Conservation (phyloP, 1,284 basidiomycete species). For the Fomitopsis pinicola region DNA sequence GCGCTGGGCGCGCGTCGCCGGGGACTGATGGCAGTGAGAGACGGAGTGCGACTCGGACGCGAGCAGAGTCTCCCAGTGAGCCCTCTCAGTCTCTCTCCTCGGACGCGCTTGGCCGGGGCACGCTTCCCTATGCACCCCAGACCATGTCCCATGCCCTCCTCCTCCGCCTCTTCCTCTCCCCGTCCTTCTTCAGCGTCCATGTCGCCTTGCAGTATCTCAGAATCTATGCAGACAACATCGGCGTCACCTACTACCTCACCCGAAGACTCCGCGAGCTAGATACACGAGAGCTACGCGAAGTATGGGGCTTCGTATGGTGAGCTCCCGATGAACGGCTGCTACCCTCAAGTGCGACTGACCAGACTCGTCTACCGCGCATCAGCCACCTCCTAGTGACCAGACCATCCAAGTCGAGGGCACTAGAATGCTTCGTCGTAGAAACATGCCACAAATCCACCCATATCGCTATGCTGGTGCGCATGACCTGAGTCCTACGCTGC, state of each 20-base stretch:
- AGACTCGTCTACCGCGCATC: slow-evolving; percentile 13
- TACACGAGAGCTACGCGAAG: slow-evolving; percentile 82
- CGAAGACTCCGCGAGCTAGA: slow-evolving; percentile 76
- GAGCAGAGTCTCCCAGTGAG: not conserved
- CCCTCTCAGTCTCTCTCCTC: not conserved
- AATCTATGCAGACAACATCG: slow-evolving; percentile 88
- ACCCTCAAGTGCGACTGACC: not conserved
- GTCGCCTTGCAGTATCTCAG: slow-evolving; percentile 88
- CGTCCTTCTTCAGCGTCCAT: slow-evolving; percentile 88
- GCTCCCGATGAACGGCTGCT: slow-evolving; percentile 7
- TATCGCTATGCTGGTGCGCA: slow-evolving; percentile 86
- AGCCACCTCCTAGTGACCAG: slow-evolving; percentile 91
- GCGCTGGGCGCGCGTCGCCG: not conserved
- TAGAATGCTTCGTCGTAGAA: slow-evolving; percentile 90
- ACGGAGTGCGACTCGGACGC: not conserved
- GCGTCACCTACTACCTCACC: slow-evolving; percentile 94
- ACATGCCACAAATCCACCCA: slow-evolving; percentile 87
- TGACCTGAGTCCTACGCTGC: slow-evolving; percentile 5
- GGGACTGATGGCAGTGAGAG: no score
- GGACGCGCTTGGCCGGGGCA: not conserved
- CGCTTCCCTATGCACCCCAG: not conserved
- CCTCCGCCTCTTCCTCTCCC: slow-evolving; percentile 85
- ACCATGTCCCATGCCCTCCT: slow-evolving; percentile 71
- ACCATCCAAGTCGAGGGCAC: slow-evolving; percentile 83
- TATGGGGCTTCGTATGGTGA: slow-evolving; percentile 96